phyloP scores from a whole-genome alignment of 257 asterid species.

The Solanum clarkiae region DNA sequence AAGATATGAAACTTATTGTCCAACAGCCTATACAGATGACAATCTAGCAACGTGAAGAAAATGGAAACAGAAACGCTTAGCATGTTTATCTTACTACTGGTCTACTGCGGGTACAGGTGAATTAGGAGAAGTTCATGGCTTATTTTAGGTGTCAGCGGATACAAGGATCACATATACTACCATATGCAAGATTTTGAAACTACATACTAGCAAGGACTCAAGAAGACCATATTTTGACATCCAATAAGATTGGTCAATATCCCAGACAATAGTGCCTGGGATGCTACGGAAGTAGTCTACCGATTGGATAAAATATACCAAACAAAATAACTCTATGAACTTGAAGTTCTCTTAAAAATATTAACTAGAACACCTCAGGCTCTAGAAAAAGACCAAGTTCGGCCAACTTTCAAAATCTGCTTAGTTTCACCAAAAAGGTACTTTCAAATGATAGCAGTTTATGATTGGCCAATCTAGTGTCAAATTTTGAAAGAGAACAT shows the following conservation, averaged over 20 bases:
- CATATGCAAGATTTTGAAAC: neutral
- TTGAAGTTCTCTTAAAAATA: neutral
- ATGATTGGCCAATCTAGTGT: neutral
- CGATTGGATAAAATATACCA: neutral
- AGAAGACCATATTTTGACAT: neutral
- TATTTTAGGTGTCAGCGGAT: neutral
- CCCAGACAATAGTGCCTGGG: neutral
- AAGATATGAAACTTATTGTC: neutral
- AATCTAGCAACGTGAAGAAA: neutral
- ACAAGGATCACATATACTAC: neutral
- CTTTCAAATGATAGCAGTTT: neutral
- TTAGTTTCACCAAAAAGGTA: neutral
- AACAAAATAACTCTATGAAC: neutral
- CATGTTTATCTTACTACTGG: neutral
- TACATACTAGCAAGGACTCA: neutral
- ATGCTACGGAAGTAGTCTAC: neutral
- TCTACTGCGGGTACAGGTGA: neutral
- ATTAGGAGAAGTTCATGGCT: neutral
- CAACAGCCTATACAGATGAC: neutral
- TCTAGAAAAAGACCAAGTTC: neutral
- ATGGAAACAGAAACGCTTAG: neutral
- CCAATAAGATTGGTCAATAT: neutral
- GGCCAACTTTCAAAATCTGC: neutral
- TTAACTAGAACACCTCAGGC: neutral
- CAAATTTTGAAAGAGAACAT: neutral